phyloP scores from a whole-genome alignment of 169 alveolate genomes.

The Plasmodium chabaudi region DNA sequence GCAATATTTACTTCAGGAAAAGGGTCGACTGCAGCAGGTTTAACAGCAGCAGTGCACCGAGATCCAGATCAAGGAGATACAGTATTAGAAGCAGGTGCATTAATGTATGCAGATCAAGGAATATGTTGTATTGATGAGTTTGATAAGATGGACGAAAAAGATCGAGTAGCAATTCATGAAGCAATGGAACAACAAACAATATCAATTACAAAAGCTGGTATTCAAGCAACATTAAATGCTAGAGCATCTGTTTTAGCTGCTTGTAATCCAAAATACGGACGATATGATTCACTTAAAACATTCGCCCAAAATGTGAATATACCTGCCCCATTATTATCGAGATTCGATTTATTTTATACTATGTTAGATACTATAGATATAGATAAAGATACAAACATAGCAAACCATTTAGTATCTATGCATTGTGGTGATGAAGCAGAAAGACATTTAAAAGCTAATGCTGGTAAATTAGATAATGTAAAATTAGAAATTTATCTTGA shows the following conservation, averaged over 20 bases:
- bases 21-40: conserved; percentile 98
- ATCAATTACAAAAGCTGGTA: conserved; percentile 98
- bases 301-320: conserved; percentile 94
- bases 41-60: conserved; percentile 97
- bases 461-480: conserved; percentile 85
- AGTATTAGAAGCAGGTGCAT: conserved; percentile 98
- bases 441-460: conserved; percentile 53
- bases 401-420: conserved; percentile 82
- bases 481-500: conserved; percentile 93
- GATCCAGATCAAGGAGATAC: conserved; percentile 98
- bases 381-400: conserved; percentile 90
- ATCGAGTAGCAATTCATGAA: conserved; percentile 99
- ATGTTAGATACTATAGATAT: conserved; percentile 94
- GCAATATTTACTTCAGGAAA: conserved; percentile 96
- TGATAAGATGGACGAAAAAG: conserved; percentile 97
- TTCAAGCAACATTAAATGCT: conserved; percentile 98
- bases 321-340: conserved; percentile 96
- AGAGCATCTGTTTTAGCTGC: conserved; percentile 99
- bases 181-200: conserved; percentile 99
- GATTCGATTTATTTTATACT: conserved; percentile 97
- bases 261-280: conserved; percentile 97
- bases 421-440: conserved; percentile 72
- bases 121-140: conserved; percentile 98
- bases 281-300: conserved; percentile 94
- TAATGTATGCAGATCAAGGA: conserved; percentile 98